phyloP scores from a whole-genome alignment of 2,329 filamentous ascomycete genomes.

The Aspergillus pseudoglaucus region DNA sequence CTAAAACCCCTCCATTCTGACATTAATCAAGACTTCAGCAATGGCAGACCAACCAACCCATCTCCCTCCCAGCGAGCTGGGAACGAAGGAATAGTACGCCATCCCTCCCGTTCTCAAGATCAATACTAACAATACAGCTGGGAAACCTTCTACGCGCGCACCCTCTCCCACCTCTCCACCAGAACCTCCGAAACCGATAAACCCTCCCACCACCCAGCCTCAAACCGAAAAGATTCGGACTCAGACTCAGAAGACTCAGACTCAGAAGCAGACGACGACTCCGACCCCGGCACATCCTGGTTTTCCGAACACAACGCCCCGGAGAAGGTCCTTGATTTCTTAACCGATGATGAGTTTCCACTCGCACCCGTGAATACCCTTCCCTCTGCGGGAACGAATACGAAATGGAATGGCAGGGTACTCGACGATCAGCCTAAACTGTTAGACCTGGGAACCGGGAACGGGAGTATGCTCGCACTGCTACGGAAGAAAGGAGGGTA shows the following conservation, averaged over 20 bases:
- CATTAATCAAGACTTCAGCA: background rate
- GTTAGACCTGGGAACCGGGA: constrained; percentile 87
- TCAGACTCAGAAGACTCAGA: constrained; percentile 66
- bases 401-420: background rate
- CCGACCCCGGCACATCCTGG: constrained; percentile 82
- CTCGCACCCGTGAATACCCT: constrained; percentile 34
- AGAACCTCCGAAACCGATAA: constrained; percentile 10
- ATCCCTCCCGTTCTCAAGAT: background rate
- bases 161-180: constrained; percentile 32
- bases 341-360: constrained; percentile 47
- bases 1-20: no score
- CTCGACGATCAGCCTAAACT: constrained; percentile 41
- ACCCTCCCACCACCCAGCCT: constrained; percentile 5
- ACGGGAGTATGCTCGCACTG: constrained; percentile 84
- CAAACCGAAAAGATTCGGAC: constrained; percentile 2
- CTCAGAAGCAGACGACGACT: constrained; percentile 63
- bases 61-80: constrained; percentile 71
- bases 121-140: constrained; percentile 48
- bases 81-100: constrained; percentile 83
- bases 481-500: constrained; percentile 62
- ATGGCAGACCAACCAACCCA: constrained; percentile 47
- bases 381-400: constrained; percentile 1
- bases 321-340: constrained; percentile 66
- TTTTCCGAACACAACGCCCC: constrained; percentile 92
- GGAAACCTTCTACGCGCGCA: constrained; percentile 48